phyloP scores from a whole-genome alignment of 352 stramenopile species.

The Blastocystis sp. region DNA sequence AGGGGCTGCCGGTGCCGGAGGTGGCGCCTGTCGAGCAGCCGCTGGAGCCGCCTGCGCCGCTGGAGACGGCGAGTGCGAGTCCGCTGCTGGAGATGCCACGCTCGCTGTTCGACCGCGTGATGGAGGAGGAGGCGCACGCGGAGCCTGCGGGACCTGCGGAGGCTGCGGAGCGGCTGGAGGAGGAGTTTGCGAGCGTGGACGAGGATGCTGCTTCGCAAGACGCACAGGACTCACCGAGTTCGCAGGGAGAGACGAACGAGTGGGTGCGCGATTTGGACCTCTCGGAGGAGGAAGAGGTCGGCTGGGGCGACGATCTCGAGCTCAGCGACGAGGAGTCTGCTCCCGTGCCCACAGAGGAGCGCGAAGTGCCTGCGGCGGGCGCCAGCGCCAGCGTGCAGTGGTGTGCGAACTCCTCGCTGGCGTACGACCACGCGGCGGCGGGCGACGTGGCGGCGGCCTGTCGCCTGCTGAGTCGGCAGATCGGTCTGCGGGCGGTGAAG shows the following conservation, averaged over 20 bases:
- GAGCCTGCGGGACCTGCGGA: not conserved
- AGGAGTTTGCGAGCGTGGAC: slow-evolving; percentile 54
- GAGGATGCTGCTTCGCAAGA: not conserved
- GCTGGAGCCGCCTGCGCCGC: slow-evolving; percentile 57
- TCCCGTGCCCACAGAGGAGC: not conserved
- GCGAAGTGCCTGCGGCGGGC: slow-evolving; percentile 74
- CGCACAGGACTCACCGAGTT: too few relatives aligned
- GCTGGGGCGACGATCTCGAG: slow-evolving; percentile 69
- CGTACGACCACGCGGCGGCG: slow-evolving; percentile 87
- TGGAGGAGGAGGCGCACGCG: slow-evolving; percentile 58
- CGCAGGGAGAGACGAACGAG: slow-evolving; percentile 61
- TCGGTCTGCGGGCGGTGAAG: slow-evolving; percentile 91
- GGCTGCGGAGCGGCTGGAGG: slow-evolving; percentile 52
- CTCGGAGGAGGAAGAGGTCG: slow-evolving; percentile 63
- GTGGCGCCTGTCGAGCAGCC: slow-evolving; percentile 61
- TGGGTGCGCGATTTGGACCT: slow-evolving; percentile 69
- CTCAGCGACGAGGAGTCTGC: slow-evolving; percentile 65
- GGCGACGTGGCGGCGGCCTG: slow-evolving; percentile 87
- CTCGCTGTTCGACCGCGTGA: slow-evolving; percentile 68
- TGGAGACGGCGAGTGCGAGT: slow-evolving; percentile 77
- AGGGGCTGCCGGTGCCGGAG: slow-evolving; percentile 65
- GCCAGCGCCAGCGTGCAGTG: slow-evolving; percentile 76
- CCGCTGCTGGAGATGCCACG: slow-evolving; percentile 83
- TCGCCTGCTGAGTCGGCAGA: slow-evolving; percentile 93
- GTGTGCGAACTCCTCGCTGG: slow-evolving; percentile 87